Percentiles rank a stretch among this genome's conserved stretches.
These are phyloP conservation scores for Capsicum pubescens DNA, from an alignment of 257 asterid genomes.

Conservation along the genomic window DNA sequence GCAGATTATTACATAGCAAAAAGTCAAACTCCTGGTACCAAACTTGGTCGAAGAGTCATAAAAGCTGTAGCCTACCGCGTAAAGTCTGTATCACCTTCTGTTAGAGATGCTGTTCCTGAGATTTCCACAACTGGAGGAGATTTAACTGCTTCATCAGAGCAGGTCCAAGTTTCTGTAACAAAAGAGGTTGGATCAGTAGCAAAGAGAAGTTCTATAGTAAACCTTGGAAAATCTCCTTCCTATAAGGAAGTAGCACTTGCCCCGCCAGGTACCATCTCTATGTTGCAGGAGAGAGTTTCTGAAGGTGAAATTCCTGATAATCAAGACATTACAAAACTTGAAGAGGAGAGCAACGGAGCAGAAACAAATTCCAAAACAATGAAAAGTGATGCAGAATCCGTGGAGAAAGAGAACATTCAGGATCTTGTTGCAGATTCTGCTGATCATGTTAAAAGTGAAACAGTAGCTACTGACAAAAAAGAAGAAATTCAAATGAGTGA, in stretches of 20 bases:
- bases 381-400: slow-evolving; percentile 43
- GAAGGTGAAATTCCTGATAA: slow-evolving; percentile 46
- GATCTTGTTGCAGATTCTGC: slow-evolving; percentile 41
- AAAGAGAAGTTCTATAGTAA: slow-evolving; percentile 75
- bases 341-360: slow-evolving; percentile 47
- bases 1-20: slow-evolving; percentile 86
- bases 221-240: slow-evolving; percentile 91
- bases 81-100: slow-evolving; percentile 69
- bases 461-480: slow-evolving; percentile 40
- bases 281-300: slow-evolving; percentile 64
- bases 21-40: slow-evolving; percentile 61
- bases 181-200: slow-evolving; percentile 55
- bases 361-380: slow-evolving; percentile 38
- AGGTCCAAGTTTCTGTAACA: slow-evolving; percentile 50
- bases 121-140: slow-evolving; percentile 52
- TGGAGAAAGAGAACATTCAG: slow-evolving; percentile 45
- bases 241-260: slow-evolving; percentile 98
- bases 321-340: slow-evolving; percentile 46
- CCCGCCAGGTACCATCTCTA: slow-evolving; percentile 88
- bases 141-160: slow-evolving; percentile 51
- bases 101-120: slow-evolving; percentile 50
- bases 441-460: slow-evolving; percentile 47
- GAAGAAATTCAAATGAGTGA: slow-evolving; percentile 46
- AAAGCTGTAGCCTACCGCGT: slow-evolving; percentile 87
- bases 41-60: slow-evolving; percentile 74